Evolutionary conservation across 2,329 filamentous ascomycete genomes (phyloP).

Genomic region (Aspergillus quadricinctus): DNA sequence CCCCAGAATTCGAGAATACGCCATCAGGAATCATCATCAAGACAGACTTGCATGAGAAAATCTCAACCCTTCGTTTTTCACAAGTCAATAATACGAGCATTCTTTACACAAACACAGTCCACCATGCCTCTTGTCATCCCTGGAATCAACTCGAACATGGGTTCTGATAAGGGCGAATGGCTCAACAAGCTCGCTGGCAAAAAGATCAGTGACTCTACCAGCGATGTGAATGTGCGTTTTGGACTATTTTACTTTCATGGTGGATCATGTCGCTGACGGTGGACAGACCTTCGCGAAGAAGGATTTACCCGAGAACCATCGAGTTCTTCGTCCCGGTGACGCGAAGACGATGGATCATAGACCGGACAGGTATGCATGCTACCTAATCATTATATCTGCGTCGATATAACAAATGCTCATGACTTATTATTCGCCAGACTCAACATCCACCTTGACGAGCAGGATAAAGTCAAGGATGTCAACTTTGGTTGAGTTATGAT

Average conservation of each 20-base stretch:
- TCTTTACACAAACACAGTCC: neutral
- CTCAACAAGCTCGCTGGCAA: slow-evolving; percentile 44
- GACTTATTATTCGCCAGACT: slow-evolving; percentile 25
- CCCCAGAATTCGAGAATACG: neutral
- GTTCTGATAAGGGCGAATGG: slow-evolving; percentile 39
- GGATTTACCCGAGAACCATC: slow-evolving; percentile 42
- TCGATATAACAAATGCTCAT: slow-evolving; percentile 1
- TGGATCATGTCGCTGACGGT: neutral
- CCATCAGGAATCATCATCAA: neutral
- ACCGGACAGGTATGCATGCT: slow-evolving; percentile 36
- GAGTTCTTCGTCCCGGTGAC: slow-evolving; percentile 38
- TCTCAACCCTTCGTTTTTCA: neutral
- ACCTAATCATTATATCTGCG: neutral
- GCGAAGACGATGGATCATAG: slow-evolving; percentile 40
- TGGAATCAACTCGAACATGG: slow-evolving; percentile 33
- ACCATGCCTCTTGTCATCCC: slow-evolving; percentile 48
- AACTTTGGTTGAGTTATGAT: slow-evolving; percentile 32
- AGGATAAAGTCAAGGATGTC: slow-evolving; percentile 43
- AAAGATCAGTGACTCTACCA: slow-evolving; percentile 36
- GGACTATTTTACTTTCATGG: neutral
- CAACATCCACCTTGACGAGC: slow-evolving; percentile 42
- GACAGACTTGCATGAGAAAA: neutral
- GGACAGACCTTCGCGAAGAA: slow-evolving; percentile 42
- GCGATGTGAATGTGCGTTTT: slow-evolving; percentile 31
- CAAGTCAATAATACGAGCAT: neutral